Evolutionary conservation across 1,139 yeast genomes (phyloP), one percentile per base, ranked within the genome.

Genomic region (Arxiozyma telluris): DNA sequence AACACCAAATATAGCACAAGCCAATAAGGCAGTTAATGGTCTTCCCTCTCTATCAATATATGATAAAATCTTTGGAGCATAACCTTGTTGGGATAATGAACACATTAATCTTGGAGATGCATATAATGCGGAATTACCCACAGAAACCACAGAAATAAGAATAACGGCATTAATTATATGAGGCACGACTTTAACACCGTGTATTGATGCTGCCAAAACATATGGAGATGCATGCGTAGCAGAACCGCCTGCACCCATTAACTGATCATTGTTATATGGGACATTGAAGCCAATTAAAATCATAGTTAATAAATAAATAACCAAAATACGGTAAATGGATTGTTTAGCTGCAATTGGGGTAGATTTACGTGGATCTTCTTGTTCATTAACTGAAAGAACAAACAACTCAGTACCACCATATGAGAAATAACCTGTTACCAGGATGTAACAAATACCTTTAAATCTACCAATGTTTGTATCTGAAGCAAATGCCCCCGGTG

Each of bases 381-480:
- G 84, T 71, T 90, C 97, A 44, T 94, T 90, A 44, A 95, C 93
- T 44, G 95, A 89, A 61, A 90, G 76, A 53, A 93, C 96, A 56
- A 84, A 83, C 64, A 84, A 74, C 72, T 87, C 95, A 48, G 87
- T 82, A 64, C 95, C 94, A 53, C 90, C 89, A 64, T 86, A 84
- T 6, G 96, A 82, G 72, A 87, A 89, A 34, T 94, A 91, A 42
- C 94, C 93, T 41, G 84, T 80, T 50, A 89, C 87, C 62, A 90
- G 84, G 34, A 84, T 88, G 20, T 86, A 77, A 65, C 91, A 83
- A 42, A 88, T 82, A 61, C 96, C 96, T 68, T 88, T 87, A 74
- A 79, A 87, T 58, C 61, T 59, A 23, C 60, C 57, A 41, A 58
- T 53, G 38, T 50, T 47, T 18, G 59, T 50, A 20, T 58, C 57